Evolutionary conservation across 345 rosid species (phyloP).

Genomic region (Eucalyptus rudis): DNA sequence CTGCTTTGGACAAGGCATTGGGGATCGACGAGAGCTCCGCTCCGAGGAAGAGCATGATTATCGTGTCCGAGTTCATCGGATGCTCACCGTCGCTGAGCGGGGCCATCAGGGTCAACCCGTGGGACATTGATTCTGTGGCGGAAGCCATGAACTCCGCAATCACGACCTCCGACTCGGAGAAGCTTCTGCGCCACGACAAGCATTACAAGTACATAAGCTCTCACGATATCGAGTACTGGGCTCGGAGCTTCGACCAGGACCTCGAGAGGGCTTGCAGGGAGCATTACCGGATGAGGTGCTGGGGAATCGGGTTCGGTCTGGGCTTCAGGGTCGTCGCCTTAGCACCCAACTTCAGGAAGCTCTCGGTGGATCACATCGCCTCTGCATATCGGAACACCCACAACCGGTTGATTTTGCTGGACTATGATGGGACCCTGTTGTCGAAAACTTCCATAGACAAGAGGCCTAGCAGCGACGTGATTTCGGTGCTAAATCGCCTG

Average conservation of each 20-base stretch:
- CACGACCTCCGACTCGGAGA: conserved; percentile 33
- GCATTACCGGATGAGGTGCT: conserved; percentile 55
- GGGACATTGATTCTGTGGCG: conserved; percentile 57
- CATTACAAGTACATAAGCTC: conserved; percentile 78
- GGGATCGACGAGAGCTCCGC: conserved; percentile 13
- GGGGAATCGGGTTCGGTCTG: conserved; percentile 69
- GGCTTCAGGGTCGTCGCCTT: conserved; percentile 62
- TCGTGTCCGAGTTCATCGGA: conserved; percentile 83
- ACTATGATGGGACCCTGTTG: conserved; percentile 81
- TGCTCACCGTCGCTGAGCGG: conserved; percentile 92
- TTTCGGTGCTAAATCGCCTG: conserved; percentile 39
- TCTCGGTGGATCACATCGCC: conserved; percentile 31
- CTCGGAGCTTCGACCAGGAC: conserved; percentile 61
- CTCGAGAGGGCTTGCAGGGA: conserved; percentile 68
- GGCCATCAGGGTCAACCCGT: conserved; percentile 76
- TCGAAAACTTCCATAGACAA: conserved; percentile 37
- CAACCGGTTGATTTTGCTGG: conserved; percentile 61
- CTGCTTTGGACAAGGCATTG: conserved; percentile 40
- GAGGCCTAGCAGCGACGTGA: conserved; percentile 38
- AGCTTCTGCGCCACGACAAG: conserved; percentile 61
- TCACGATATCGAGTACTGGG: conserved; percentile 77
- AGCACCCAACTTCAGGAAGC: conserved; percentile 57
- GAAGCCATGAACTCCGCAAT: conserved; percentile 51
- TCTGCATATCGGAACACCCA: conserved; percentile 37
- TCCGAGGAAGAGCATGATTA: conserved; percentile 44